Evolutionary conservation across 805 yeast species (phyloP).

Genomic region (Diddensiella transvaalensis): DNA sequence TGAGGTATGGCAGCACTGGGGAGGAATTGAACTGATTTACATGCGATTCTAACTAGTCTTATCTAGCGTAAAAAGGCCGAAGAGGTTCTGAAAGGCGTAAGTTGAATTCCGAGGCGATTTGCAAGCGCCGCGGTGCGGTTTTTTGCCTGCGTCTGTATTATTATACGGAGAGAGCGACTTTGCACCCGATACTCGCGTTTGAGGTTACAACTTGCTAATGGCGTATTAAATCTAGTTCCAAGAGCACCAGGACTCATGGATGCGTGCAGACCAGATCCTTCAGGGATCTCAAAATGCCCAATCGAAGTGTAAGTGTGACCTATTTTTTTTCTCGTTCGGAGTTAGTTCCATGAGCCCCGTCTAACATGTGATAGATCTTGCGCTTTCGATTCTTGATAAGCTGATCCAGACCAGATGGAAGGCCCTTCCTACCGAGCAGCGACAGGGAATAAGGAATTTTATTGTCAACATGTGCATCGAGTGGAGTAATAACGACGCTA

Average conservation of each 20-base stretch:
- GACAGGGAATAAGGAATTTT: slow-evolving; percentile 90
- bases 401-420: slow-evolving; percentile 93
- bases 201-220: too few species aligned
- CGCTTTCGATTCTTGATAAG: slow-evolving; percentile 83
- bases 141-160: too few species aligned
- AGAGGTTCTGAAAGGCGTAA: slow-evolving; percentile 34
- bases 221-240: slow-evolving; percentile 51
- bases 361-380: slow-evolving; percentile 57
- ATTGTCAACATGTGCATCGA: slow-evolving; percentile 90
- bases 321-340: not conserved
- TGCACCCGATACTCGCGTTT: too few species aligned
- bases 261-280: slow-evolving; percentile 82
- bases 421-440: slow-evolving; percentile 80
- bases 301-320: slow-evolving; percentile 57
- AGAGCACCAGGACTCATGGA: slow-evolving; percentile 95
- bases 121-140: too few species aligned
- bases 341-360: not conserved
- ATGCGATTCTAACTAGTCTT: not conserved
- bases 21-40: not conserved
- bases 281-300: slow-evolving; percentile 77
- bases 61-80: slow-evolving; percentile 37
- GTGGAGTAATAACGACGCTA: slow-evolving; percentile 77
- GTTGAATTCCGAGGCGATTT: too few species aligned
- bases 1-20: slow-evolving; percentile 34
- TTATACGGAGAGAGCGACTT: not conserved